Percentiles rank a stretch among this genome's conserved stretches.
These are phyloP conservation scores for Conticribra guillardii DNA, from an alignment of 108 stramenopile genomes.

Conservation along the genomic window DNA sequence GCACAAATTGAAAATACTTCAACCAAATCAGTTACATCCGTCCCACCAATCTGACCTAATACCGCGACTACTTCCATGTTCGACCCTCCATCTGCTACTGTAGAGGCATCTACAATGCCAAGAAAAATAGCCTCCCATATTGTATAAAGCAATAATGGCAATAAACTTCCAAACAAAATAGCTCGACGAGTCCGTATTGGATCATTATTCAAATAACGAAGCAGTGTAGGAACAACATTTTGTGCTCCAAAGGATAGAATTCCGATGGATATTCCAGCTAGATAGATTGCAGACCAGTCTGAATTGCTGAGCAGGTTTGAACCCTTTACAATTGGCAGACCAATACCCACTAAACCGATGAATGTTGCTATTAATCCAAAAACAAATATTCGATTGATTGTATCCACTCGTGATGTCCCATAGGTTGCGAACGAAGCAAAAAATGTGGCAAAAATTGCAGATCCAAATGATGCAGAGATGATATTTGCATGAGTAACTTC, in stretches of 20 bases:
- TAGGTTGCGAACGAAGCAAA: constrained; percentile 35
- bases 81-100: background rate
- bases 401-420: constrained; percentile 43
- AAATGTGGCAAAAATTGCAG: constrained; percentile 26
- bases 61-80: constrained; percentile 36
- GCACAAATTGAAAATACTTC: constrained; percentile 51
- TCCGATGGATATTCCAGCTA: constrained; percentile 48
- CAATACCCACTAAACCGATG: constrained; percentile 28
- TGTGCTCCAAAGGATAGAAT: constrained; percentile 56
- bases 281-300: constrained; percentile 46
- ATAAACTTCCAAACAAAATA: constrained; percentile 42
- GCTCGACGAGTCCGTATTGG: constrained; percentile 33
- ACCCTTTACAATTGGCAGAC: constrained; percentile 19
- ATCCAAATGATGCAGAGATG: constrained; percentile 36
- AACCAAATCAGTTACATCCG: constrained; percentile 34
- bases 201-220: constrained; percentile 43
- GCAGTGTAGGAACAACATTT: constrained; percentile 55
- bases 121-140: constrained; percentile 55
- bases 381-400: constrained; percentile 45
- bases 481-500: constrained; percentile 14
- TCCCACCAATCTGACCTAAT: constrained; percentile 26
- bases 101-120: constrained; percentile 40
- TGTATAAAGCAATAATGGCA: constrained; percentile 38
- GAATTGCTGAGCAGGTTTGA: constrained; percentile 27
- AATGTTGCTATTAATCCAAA: constrained; percentile 42